These are phyloP conservation scores for Oryza meyeriana DNA, from an alignment of 176 grass and related monocot species.

Conservation along the genomic window DNA sequence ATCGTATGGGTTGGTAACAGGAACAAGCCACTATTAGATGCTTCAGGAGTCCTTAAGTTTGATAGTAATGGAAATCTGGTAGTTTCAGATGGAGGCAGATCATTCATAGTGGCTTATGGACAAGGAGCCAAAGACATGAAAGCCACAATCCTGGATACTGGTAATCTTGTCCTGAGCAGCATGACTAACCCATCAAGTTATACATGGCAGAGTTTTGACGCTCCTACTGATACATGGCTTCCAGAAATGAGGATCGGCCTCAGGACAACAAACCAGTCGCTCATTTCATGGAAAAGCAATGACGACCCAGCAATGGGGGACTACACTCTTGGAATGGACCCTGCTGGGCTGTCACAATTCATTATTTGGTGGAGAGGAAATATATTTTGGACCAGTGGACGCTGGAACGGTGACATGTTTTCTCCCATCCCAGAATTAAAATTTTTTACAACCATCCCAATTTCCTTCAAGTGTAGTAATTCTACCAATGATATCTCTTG, in stretches of 20 bases:
- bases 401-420: not conserved
- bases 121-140: not conserved
- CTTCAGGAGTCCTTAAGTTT: constrained; percentile 40
- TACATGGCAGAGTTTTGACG: constrained; percentile 53
- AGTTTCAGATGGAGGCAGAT: constrained; percentile 30
- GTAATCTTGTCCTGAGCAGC: constrained; percentile 48
- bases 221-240: constrained; percentile 49
- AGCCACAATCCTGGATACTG: constrained; percentile 28
- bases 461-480: constrained; percentile 21
- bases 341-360: not conserved
- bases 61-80: constrained; percentile 43
- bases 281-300: constrained; percentile 48
- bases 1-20: constrained; percentile 65
- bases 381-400: not conserved
- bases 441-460: not conserved
- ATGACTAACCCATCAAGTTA: not conserved
- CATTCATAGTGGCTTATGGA: constrained; percentile 17
- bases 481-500: constrained; percentile 8
- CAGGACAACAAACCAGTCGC: not conserved
- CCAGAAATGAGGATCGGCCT: constrained; percentile 32
- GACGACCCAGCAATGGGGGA: constrained; percentile 40
- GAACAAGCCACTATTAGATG: constrained; percentile 34
- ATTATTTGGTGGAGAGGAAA: constrained; percentile 1
- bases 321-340: constrained; percentile 26
- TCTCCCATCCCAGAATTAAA: not conserved